phyloP scores from a whole-genome alignment of 2,329 filamentous ascomycete genomes.

The Graphium sp. region DNA sequence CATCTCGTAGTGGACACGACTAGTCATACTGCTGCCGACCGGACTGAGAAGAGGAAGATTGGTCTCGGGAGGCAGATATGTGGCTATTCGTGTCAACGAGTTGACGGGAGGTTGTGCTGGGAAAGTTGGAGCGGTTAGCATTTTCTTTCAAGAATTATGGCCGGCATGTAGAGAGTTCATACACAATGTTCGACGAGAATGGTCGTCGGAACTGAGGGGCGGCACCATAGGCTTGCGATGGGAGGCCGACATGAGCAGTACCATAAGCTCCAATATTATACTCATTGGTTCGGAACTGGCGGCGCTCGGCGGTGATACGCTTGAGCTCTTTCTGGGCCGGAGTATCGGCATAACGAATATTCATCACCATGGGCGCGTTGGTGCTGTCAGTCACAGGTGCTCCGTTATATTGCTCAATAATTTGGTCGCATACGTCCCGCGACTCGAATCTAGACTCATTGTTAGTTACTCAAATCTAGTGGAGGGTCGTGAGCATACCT shows the following conservation, averaged over 20 bases:
- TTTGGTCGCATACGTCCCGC: slow-evolving; percentile 77
- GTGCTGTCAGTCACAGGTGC: slow-evolving; percentile 53
- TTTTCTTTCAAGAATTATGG: neutral
- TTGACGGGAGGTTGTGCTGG: too few species aligned
- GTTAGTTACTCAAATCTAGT: slow-evolving; percentile 8
- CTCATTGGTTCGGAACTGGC: slow-evolving; percentile 90
- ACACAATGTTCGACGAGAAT: slow-evolving; percentile 19
- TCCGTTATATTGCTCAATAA: slow-evolving; percentile 79
- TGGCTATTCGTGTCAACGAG: slow-evolving; percentile 2
- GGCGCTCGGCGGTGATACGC: slow-evolving; percentile 84
- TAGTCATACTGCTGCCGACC: slow-evolving; percentile 1
- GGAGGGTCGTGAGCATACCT: slow-evolving; percentile 45
- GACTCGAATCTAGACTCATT: slow-evolving; percentile 56
- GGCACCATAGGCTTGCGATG: slow-evolving; percentile 9
- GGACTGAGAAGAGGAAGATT: neutral
- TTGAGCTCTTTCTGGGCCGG: slow-evolving; percentile 94
- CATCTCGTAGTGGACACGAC: slow-evolving; percentile 2
- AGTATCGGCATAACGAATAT: slow-evolving; percentile 94
- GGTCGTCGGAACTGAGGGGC: slow-evolving; percentile 10
- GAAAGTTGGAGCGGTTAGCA: slow-evolving; percentile 1
- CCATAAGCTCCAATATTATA: slow-evolving; percentile 66
- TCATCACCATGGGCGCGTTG: slow-evolving; percentile 44
- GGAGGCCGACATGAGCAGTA: slow-evolving; percentile 41
- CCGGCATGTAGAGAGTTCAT: slow-evolving; percentile 17
- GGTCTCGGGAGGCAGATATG: slow-evolving; percentile 1